A percentile compares a stretch with the other conserved stretches of the same genome.
Evolutionary conservation across 805 yeast genomes (phyloP).

Genomic region (Candida qinlingensis): DNA sequence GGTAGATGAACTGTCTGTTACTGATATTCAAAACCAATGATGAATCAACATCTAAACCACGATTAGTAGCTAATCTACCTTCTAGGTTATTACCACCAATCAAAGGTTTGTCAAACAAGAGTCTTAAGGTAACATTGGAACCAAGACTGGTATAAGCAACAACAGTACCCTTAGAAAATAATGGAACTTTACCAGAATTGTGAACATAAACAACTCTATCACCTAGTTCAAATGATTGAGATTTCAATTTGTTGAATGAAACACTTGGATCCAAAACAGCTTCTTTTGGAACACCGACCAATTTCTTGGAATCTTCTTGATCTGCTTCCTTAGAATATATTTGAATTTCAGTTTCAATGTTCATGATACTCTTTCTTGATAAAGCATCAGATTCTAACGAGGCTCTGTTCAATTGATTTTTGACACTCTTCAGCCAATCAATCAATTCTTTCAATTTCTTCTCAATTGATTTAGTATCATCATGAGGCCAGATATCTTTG

Average conservation of each 20-base stretch:
- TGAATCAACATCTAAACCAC: constrained; percentile 83
- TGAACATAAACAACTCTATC: constrained; percentile 85
- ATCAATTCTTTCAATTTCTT: constrained; percentile 27
- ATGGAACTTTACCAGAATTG: constrained; percentile 84
- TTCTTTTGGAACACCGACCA: constrained; percentile 77
- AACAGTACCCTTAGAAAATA: constrained; percentile 86
- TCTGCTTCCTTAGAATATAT: constrained; percentile 41
- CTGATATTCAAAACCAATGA: constrained; percentile 76
- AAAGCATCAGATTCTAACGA: constrained; percentile 75
- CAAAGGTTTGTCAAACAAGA: constrained; percentile 78
- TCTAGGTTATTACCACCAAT: constrained; percentile 79
- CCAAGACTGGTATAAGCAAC: constrained; percentile 65
- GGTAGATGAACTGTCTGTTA: constrained; percentile 68
- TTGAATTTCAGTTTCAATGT: constrained; percentile 59
- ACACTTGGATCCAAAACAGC: constrained; percentile 75
- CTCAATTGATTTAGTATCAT: constrained; percentile 25
- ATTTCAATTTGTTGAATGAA: constrained; percentile 64
- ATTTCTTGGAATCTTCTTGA: constrained; percentile 44
- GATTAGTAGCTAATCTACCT: constrained; percentile 68
- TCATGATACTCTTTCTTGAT: constrained; percentile 56
- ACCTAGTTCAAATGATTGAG: constrained; percentile 78
- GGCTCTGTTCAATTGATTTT: constrained; percentile 54
- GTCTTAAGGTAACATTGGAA: constrained; percentile 52
- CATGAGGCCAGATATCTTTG: constrained; percentile 30
- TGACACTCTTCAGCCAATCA: constrained; percentile 43